Conservation (phyloP, 148 eudicot species). For the Nyssa sinensis region DNA sequence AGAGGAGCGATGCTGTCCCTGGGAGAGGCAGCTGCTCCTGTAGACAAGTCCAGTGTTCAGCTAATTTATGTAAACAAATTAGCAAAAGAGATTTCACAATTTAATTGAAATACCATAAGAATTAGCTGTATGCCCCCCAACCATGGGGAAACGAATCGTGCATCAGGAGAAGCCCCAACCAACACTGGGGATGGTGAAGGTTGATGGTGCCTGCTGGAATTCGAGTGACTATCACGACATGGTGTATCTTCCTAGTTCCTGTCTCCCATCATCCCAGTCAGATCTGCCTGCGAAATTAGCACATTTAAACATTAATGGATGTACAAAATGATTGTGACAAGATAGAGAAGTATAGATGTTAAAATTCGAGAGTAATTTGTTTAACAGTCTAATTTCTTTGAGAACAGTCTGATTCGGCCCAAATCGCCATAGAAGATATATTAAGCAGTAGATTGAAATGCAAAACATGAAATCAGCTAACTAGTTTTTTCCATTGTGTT, state of each 20-base stretch:
- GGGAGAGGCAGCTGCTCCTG: slow-evolving; percentile 73
- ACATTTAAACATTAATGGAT: no score
- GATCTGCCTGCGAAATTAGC: slow-evolving; percentile 58
- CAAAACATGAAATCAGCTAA: no score
- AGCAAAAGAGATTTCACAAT: background rate
- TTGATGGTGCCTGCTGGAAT: slow-evolving; percentile 54
- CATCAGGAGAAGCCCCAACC: slow-evolving; percentile 90
- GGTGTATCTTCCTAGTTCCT: slow-evolving; percentile 98
- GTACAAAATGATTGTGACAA: no score
- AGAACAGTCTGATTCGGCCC: no score
- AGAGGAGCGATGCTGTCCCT: slow-evolving; percentile 90
- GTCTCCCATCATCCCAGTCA: slow-evolving; percentile 96
- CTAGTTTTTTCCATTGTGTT: no score
- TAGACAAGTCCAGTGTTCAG: slow-evolving; percentile 8
- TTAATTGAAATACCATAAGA: slow-evolving; percentile 41
- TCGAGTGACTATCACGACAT: slow-evolving; percentile 50
- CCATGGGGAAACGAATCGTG: slow-evolving; percentile 96
- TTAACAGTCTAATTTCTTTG: no score
- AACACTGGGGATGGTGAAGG: slow-evolving; percentile 89
- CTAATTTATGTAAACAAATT: background rate
- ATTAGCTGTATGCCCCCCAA: slow-evolving; percentile 65
- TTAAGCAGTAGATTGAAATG: no score
- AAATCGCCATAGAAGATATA: no score
- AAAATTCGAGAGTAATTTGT: no score
- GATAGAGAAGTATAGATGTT: no score